Percentiles rank a stretch among this genome's conserved stretches.
phyloP scores from a whole-genome alignment of 208 protist genomes.

The Leishmania amazonensis region DNA sequence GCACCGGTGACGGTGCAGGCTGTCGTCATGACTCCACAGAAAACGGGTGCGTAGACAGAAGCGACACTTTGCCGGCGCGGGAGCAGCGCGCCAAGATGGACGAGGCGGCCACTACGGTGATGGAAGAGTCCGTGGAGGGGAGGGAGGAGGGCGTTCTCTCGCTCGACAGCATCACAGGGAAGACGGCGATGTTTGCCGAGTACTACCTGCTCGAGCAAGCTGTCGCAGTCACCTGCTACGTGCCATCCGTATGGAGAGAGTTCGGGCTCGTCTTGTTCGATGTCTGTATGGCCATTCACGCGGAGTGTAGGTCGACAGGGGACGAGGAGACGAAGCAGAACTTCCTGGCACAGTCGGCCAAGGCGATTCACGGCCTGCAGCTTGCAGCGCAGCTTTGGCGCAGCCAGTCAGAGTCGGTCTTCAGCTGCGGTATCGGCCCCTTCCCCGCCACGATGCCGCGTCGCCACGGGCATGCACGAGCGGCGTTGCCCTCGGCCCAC shows the following conservation, averaged over 20 bases:
- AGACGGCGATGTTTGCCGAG: constrained; percentile 64
- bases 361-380: constrained; percentile 83
- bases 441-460: constrained; percentile 58
- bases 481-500: constrained; percentile 65
- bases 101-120: neutral
- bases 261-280: constrained; percentile 88
- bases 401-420: constrained; percentile 42
- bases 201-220: constrained; percentile 85
- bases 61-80: neutral
- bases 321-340: constrained; percentile 80
- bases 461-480: constrained; percentile 69
- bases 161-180: constrained; percentile 43
- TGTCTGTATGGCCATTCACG: constrained; percentile 83
- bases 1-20: neutral
- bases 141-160: constrained; percentile 1
- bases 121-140: neutral
- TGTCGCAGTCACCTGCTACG: constrained; percentile 47
- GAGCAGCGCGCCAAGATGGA: neutral
- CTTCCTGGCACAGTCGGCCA: constrained; percentile 73
- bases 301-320: constrained; percentile 66
- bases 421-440: constrained; percentile 63
- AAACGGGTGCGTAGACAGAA: neutral
- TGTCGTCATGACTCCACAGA: neutral
- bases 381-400: constrained; percentile 77
- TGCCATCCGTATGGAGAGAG: constrained; percentile 83